Percentiles rank a stretch among this genome's conserved stretches.
phyloP scores from a whole-genome alignment of 345 rosid species.

The Sonneratia caseolaris region DNA sequence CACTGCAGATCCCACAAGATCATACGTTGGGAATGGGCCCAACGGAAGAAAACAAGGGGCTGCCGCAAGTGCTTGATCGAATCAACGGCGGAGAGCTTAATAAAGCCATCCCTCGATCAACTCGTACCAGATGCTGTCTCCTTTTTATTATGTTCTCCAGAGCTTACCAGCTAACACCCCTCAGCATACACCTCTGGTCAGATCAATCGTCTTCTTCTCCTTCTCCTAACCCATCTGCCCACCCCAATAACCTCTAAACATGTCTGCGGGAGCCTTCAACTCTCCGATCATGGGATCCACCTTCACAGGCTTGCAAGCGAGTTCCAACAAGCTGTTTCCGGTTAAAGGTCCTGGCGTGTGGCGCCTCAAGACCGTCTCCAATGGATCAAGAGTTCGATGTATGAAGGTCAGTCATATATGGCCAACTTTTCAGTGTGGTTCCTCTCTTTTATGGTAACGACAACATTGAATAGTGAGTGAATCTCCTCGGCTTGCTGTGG shows the following conservation, averaged over 20 bases:
- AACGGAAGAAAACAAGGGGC: not conserved
- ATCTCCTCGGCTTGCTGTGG: not conserved
- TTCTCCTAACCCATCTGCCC: not conserved
- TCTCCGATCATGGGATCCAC: conserved; percentile 12
- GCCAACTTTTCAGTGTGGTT: not conserved
- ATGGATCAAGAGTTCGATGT: conserved; percentile 39
- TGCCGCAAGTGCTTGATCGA: not conserved
- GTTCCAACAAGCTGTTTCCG: conserved; percentile 18
- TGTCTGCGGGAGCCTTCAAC: conserved; percentile 39
- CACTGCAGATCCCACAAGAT: too few relatives aligned
- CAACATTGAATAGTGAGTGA: too few relatives aligned
- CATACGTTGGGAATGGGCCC: too few relatives aligned
- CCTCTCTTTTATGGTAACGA: not conserved
- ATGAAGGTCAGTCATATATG: conserved; percentile 38
- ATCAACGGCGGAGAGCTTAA: conserved; percentile 16
- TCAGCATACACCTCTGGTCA: not conserved
- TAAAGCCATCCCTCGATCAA: conserved; percentile 7
- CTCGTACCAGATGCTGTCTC: conserved; percentile 5
- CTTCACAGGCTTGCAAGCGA: conserved; percentile 25
- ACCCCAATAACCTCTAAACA: conserved; percentile 9
- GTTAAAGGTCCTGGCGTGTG: conserved; percentile 26
- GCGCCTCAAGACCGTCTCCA: conserved; percentile 41
- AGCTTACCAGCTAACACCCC: too few relatives aligned
- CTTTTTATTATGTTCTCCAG: not conserved
- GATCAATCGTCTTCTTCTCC: not conserved